Conservation (phyloP, 2,329 filamentous ascomycete species). For the Monascus ruber region DNA sequence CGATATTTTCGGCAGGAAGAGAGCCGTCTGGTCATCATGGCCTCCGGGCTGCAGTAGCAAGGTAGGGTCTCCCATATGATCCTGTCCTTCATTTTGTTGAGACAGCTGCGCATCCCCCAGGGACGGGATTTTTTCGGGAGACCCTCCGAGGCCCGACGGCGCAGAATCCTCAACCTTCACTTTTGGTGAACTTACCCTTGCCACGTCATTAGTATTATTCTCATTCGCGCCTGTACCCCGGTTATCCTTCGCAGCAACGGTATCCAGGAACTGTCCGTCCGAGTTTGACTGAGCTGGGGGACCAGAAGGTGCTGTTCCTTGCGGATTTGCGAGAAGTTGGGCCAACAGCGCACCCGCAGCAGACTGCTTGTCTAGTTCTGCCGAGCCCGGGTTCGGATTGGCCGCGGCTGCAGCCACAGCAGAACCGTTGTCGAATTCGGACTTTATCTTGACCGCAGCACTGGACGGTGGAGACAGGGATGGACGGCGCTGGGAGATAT, state of each 20-base stretch:
- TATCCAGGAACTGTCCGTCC: neutral
- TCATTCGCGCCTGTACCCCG: neutral
- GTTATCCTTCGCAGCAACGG: neutral
- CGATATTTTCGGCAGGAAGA: conserved; percentile 4
- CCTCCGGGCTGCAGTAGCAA: no score
- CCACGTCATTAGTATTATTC: neutral
- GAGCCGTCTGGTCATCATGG: neutral
- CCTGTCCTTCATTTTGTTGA: neutral
- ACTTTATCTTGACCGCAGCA: conserved; percentile 18
- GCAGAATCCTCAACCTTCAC: neutral
- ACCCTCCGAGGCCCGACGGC: neutral
- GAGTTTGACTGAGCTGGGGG: neutral
- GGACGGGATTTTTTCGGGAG: neutral
- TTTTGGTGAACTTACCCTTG: neutral
- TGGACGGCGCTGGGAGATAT: conserved; percentile 2
- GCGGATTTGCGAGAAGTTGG: conserved; percentile 28
- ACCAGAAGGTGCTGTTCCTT: conserved; percentile 2
- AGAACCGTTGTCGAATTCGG: conserved; percentile 16
- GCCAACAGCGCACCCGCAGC: conserved; percentile 32
- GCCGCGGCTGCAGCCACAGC: conserved; percentile 11
- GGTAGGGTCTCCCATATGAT: neutral
- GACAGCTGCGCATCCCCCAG: neutral
- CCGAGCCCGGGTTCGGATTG: conserved; percentile 6
- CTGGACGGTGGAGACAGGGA: conserved; percentile 1
- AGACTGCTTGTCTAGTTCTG: conserved; percentile 25